Evolutionary conservation across 805 yeast genomes (phyloP), one percentile per base, ranked within the genome.

Genomic region (Priceomyces medius): DNA sequence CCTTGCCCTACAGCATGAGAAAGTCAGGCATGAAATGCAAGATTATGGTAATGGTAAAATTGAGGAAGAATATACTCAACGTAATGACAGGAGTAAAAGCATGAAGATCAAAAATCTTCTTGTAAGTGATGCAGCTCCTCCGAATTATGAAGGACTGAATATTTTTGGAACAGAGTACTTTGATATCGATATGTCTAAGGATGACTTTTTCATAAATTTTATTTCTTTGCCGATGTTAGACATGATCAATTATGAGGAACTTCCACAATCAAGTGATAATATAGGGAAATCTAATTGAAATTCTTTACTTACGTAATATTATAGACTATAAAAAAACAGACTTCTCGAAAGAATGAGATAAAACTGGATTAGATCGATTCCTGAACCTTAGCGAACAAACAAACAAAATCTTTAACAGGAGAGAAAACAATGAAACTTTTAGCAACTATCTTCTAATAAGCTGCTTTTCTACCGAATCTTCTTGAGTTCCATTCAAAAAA

Each of bases 11-110:
- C 50, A 51, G 37, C 51, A 57, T 23, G 58, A 53, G 10, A 45
- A 45, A 17, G 35, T 60, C 3, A 44, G 61, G 29, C 58, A 59
- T 35, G 51, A 56, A 7, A 42, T 63, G 42, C 61, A 57, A 23
- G 66, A 63, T 42, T 62, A 60, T 43, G 66, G 67, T 10, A 58
- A 52, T 31, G 56, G 59, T 4, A 57, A 55, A 35, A 57, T 62
- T 3, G 38, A 38, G 21, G 67, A 62, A 31, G 50, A 46, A 4
- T 48, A 49, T 28, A 40, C 44, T 13, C 46, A 49, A 13, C 46
- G 42, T 18, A 34, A 36, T 29, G 31, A 31, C 5, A 24, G 43
- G 28, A 38, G 42, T 31, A 46, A 42, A n/a, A 45, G 43, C 16
- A 48, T 43, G 54, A 32, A 41, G 7, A 50, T 50, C 20, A 49